A percentile compares a stretch with the other conserved stretches of the same genome.
phyloP scores from a whole-genome alignment of 169 alveolate genomes.

The Cyclospora cayetanensis region DNA sequence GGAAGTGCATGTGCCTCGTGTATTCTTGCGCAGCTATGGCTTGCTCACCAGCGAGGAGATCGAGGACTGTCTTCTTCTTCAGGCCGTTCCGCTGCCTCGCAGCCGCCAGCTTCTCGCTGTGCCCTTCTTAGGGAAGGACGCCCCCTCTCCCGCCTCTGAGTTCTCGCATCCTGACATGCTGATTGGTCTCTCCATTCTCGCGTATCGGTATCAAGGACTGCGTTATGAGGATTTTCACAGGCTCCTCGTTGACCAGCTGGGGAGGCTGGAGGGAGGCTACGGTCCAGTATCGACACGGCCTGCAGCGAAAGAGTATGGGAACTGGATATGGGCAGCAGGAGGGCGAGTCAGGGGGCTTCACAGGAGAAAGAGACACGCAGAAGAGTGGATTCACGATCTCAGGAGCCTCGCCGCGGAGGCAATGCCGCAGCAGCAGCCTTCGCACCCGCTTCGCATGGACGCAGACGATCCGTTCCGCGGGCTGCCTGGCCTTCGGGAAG shows the following conservation, averaged over 20 bases:
- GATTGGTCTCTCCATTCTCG: slow-evolving; percentile 88
- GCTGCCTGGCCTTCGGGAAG: not conserved
- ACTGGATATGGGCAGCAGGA: slow-evolving; percentile 77
- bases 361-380: not conserved
- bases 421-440: not conserved
- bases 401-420: not conserved
- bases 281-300: slow-evolving; percentile 66
- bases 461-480: not conserved
- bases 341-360: slow-evolving; percentile 76
- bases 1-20: not conserved
- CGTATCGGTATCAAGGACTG: slow-evolving; percentile 90
- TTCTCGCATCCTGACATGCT: slow-evolving; percentile 94
- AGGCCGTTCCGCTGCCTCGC: slow-evolving; percentile 73
- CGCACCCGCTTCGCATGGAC: not conserved
- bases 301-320: slow-evolving; percentile 64
- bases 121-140: slow-evolving; percentile 94
- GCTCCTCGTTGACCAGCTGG: slow-evolving; percentile 63
- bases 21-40: slow-evolving; percentile 77
- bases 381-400: not conserved
- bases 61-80: slow-evolving; percentile 72
- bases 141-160: slow-evolving; percentile 92
- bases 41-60: slow-evolving; percentile 76
- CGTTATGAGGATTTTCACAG: slow-evolving; percentile 85
- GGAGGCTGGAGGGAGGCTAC: slow-evolving; percentile 8
- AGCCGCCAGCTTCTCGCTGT: slow-evolving; percentile 91